Conservation (phyloP, 2,329 filamentous ascomycete genomes). For the Phoma sp. region DNA sequence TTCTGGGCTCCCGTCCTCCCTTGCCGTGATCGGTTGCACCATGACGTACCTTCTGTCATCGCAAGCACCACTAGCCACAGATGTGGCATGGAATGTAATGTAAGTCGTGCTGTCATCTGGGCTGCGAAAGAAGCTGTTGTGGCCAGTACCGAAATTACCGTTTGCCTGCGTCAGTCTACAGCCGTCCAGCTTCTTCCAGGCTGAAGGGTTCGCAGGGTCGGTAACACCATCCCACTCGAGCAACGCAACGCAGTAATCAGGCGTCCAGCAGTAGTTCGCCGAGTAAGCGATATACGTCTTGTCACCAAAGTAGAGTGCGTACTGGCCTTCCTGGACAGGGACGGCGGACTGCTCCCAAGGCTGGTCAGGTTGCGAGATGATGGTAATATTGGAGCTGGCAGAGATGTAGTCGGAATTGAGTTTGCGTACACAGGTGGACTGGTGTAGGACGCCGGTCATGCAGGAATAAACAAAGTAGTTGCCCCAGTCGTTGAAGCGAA, state of each 20-base stretch:
- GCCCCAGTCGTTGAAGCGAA: constrained; percentile 55
- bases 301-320: constrained; percentile 61
- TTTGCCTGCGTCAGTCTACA: constrained; percentile 62
- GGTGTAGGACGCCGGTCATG: constrained; percentile 53
- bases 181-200: constrained; percentile 61
- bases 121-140: constrained; percentile 66
- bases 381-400: constrained; percentile 53
- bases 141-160: constrained; percentile 64
- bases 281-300: constrained; percentile 63
- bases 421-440: constrained; percentile 52
- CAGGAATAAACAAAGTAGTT: constrained; percentile 66
- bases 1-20: constrained; percentile 60
- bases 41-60: constrained; percentile 63
- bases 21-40: constrained; percentile 60
- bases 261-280: constrained; percentile 65
- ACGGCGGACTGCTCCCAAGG: constrained; percentile 59
- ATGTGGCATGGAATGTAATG: constrained; percentile 65
- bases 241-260: constrained; percentile 61
- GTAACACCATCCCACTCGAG: constrained; percentile 60
- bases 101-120: constrained; percentile 62
- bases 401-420: constrained; percentile 53
- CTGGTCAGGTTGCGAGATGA: constrained; percentile 61
- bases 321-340: constrained; percentile 64
- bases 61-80: constrained; percentile 58
- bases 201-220: constrained; percentile 53